These are phyloP conservation scores for Colletotrichum sp. DNA, from an alignment of 2,329 filamentous ascomycete genomes.

Conservation along the genomic window DNA sequence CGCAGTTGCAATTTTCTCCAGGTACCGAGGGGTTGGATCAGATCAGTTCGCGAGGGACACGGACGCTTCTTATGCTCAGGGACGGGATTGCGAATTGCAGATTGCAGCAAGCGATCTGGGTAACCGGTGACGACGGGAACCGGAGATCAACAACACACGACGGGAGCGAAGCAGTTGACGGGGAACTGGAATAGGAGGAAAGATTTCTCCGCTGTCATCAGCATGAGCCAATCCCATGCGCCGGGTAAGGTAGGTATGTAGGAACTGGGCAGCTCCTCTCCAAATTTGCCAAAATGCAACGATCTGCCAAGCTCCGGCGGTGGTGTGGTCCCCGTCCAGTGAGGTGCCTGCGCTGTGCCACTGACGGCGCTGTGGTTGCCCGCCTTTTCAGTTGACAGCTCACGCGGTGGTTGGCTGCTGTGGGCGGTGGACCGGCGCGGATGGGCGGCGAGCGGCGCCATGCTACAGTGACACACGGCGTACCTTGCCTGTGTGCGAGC, in stretches of 20 bases:
- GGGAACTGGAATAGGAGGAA: background rate
- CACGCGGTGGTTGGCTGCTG: background rate
- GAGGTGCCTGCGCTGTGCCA: background rate
- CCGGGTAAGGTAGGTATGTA: background rate
- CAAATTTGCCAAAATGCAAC: conserved; percentile 5
- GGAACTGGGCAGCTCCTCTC: background rate
- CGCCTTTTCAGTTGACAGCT: background rate
- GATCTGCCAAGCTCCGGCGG: background rate
- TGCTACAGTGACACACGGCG: background rate
- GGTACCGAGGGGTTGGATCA: background rate
- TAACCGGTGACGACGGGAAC: background rate
- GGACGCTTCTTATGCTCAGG: background rate
- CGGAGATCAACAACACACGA: background rate
- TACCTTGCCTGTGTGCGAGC: background rate
- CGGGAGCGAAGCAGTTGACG: background rate
- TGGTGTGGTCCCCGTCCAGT: background rate
- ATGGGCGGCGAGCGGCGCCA: background rate
- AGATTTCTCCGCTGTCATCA: background rate
- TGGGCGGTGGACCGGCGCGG: background rate
- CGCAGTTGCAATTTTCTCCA: background rate
- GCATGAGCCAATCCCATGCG: background rate
- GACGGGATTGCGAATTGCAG: background rate
- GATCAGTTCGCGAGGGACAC: background rate
- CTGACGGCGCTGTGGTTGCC: background rate
- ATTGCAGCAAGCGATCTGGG: background rate